phyloP scores from a whole-genome alignment of 305 asterid genomes.

The Rubia tinctorum region DNA sequence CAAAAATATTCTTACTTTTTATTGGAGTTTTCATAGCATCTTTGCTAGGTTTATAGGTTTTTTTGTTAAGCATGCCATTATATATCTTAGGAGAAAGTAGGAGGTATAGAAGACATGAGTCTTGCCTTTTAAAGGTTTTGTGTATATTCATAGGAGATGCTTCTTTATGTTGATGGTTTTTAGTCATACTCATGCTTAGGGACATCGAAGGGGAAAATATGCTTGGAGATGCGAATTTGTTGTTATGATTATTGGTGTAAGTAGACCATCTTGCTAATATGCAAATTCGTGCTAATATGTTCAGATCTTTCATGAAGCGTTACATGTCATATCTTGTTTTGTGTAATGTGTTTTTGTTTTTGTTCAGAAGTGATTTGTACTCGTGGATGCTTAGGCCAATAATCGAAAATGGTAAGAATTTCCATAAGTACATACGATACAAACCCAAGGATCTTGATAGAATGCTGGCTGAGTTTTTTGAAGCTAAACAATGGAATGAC shows the following conservation, averaged over 20 bases:
- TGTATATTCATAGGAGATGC: neutral
- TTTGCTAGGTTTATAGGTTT: too few species aligned
- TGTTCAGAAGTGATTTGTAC: neutral
- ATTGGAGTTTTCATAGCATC: too few species aligned
- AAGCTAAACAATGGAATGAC: conserved; percentile 85
- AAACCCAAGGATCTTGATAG: conserved; percentile 81
- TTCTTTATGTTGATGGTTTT: conserved; percentile 23
- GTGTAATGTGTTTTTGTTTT: neutral
- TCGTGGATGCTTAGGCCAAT: conserved; percentile 53
- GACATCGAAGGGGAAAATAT: too few species aligned
- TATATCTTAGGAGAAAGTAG: too few species aligned
- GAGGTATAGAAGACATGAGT: too few species aligned
- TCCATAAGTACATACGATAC: conserved; percentile 78
- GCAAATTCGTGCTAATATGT: neutral
- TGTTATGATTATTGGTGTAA: too few species aligned
- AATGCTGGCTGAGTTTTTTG: conserved; percentile 93
- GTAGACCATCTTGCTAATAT: too few species aligned
- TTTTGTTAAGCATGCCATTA: too few species aligned
- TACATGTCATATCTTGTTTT: conserved; percentile 49
- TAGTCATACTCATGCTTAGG: neutral
- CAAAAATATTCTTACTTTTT: too few species aligned
- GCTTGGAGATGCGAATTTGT: too few species aligned
- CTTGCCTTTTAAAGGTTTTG: too few species aligned
- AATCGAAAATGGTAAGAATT: conserved; percentile 84
- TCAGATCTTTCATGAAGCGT: conserved; percentile 77